Evolutionary conservation across 2,329 filamentous ascomycete genomes (phyloP).

Genomic region (Botrytis galanthina): DNA sequence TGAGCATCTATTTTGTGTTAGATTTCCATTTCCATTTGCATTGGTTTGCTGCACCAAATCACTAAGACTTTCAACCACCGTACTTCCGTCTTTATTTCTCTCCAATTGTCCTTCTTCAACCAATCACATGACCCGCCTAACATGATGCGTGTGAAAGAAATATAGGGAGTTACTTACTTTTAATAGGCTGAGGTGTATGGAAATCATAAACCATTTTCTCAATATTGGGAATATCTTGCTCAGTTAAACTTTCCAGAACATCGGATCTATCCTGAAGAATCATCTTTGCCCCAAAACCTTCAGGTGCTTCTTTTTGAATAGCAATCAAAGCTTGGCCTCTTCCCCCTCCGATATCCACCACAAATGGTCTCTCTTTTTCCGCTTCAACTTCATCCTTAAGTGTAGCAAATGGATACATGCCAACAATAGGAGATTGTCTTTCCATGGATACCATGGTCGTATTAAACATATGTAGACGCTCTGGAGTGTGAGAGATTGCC

Average conservation of each 20-base stretch:
- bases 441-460: background rate
- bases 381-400: background rate
- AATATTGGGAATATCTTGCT: constrained; percentile 31
- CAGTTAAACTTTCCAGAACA: constrained; percentile 30
- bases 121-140: background rate
- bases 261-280: constrained; percentile 35
- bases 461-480: background rate
- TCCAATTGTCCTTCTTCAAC: background rate
- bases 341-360: constrained; percentile 32
- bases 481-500: constrained; percentile 14
- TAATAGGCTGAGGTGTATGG: constrained; percentile 34
- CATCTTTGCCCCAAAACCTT: constrained; percentile 27
- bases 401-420: constrained; percentile 21
- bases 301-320: constrained; percentile 34
- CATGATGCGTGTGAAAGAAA: background rate
- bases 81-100: background rate
- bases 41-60: background rate
- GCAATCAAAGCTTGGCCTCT: constrained; percentile 25
- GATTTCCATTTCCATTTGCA: background rate
- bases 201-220: constrained; percentile 37
- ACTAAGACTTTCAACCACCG: background rate
- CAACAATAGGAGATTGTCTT: constrained; percentile 23
- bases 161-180: constrained; percentile 22
- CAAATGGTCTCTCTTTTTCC: constrained; percentile 28
- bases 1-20: background rate